These are phyloP conservation scores for Raffaelea arxii DNA, from an alignment of 2,329 filamentous ascomycete species.

Conservation along the genomic window DNA sequence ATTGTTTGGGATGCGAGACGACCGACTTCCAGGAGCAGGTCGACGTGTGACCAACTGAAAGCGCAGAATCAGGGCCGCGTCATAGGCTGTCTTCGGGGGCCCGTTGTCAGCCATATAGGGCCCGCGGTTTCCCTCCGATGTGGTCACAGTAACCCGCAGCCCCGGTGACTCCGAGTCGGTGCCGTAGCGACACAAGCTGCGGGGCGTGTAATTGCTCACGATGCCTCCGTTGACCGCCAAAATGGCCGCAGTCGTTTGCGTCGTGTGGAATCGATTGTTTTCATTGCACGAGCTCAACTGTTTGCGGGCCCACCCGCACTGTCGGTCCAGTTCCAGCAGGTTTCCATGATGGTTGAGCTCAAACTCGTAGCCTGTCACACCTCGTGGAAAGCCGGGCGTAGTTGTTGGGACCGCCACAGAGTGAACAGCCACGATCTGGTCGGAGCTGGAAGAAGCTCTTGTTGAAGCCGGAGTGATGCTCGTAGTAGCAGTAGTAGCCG, in stretches of 20 bases:
- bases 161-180: slow-evolving; percentile 10
- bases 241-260: slow-evolving; percentile 14
- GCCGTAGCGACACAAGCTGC: slow-evolving; percentile 12
- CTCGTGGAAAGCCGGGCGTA: slow-evolving; percentile 4
- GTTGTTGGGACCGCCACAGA: no score
- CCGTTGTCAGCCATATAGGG: no score
- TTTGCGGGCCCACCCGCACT: slow-evolving; percentile 10
- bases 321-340: slow-evolving; percentile 8
- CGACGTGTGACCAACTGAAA: slow-evolving; percentile 3
- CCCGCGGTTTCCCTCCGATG: slow-evolving; percentile 1
- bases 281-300: slow-evolving; percentile 14
- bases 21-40: no score
- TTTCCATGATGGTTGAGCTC: slow-evolving; percentile 13
- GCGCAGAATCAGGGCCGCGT: slow-evolving; percentile 4
- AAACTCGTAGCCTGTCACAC: slow-evolving; percentile 13
- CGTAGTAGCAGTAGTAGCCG: no score
- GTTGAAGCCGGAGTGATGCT: no score
- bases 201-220: slow-evolving; percentile 8
- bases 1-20: no score
- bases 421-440: no score
- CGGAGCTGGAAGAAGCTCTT: no score
- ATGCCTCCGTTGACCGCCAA: slow-evolving; percentile 12
- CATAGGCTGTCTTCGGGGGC: neutral
- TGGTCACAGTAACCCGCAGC: slow-evolving; percentile 14
- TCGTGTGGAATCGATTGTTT: slow-evolving; percentile 12